Base-by-base conservation (phyloP, 768 basidiomycete species). In the Strobilomyces echinocephalus region DNA sequence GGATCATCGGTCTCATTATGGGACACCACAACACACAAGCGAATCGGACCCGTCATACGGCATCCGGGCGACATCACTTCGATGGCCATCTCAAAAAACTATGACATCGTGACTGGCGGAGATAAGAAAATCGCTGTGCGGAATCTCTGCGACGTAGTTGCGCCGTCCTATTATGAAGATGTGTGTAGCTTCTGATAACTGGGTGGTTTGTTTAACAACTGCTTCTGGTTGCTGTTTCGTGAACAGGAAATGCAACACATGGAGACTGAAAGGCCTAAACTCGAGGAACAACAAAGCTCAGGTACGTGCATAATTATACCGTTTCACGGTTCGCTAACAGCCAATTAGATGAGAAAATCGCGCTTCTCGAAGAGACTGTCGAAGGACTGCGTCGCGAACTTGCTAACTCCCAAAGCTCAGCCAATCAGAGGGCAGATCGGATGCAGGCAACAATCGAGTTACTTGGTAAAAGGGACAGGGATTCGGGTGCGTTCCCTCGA, bases 21-120 rank as follows among this genome's bases (percentile, higher is more conserved):
- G 58, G 56, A 59, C 9, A 39, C 34, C 8, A 28, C 26, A 3
- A 58, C 55, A 7, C 40, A 9, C 28, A 44, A 52, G 9, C 24
- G 31, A 42, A 46, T 58, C 1, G 58, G 55, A 24, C 8, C 50
- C 11, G 1, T 20, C 11, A 21, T 58, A 8, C n/a, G 31, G 21
- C 46, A 58, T 18, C 8, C 26, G 1, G 16, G 5, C 12, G 0
- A 7, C 1, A 5, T 53, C n/a, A 18, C 6, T 9, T 46, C 18
- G 9, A 50, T 59, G 24, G 43, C 47, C 5, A 50, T 58, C 14
- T 59, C 55, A 4, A 16, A 15, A 35, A 46, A 53, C 21, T 52
- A 43, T 5, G 47, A 53, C 26, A 30, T 61, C 6, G 46, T 40
- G 15, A 20, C 48, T 3, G 24, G 20, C 5, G 60, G 50, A 10